Evolutionary conservation across 306 rosid species (phyloP), one percentile per base, ranked within the genome.

Genomic region (Ormosia emarginata): DNA sequence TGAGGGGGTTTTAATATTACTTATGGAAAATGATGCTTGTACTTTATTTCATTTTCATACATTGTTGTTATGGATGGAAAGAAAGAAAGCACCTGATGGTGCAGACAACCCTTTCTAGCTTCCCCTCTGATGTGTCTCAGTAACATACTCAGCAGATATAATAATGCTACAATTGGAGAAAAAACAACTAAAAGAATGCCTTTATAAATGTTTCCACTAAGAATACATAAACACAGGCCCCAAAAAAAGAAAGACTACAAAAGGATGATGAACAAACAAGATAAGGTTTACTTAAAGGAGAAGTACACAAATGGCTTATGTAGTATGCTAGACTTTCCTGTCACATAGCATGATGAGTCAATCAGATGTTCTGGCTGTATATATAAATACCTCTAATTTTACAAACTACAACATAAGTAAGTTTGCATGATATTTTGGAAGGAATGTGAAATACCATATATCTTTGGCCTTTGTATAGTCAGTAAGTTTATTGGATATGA

Each of bases 381-480:
- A 49, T 11, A 59, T 44, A 44, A 9, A 44, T 4, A 57, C 34
- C 40, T 73, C 58, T 67, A 62, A 67, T 50, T 67, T 37, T 6
- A 68, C 30, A 50, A 32, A 75, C 39, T 8, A 17, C 39, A 33
- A 46, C 61, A 68, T 11, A 17, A 12, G 30, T 41, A 77, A 77
- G 34, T 49, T 59, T 77, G 83, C 74, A 57, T 14, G 49, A 77
- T 65, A 65, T 13, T 63, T 65, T 64, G 55, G 63, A 81, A 47
- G 66, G 49, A 73, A 49, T 49, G 33, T 29, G 18, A 57, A 74
- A 52, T 67, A 59, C 6, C n/a, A 47, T 72, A 69, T 40, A 58
- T 32, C 37, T 43, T 58, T 59, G 53, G 82, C 40, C 64, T 63
- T 44, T 66, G 29, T 78, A 29, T 73, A 41, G 70, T 79, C 46